Evolutionary conservation across 2,329 filamentous ascomycete genomes (phyloP).

Genomic region (Fusarium marasasianum): DNA sequence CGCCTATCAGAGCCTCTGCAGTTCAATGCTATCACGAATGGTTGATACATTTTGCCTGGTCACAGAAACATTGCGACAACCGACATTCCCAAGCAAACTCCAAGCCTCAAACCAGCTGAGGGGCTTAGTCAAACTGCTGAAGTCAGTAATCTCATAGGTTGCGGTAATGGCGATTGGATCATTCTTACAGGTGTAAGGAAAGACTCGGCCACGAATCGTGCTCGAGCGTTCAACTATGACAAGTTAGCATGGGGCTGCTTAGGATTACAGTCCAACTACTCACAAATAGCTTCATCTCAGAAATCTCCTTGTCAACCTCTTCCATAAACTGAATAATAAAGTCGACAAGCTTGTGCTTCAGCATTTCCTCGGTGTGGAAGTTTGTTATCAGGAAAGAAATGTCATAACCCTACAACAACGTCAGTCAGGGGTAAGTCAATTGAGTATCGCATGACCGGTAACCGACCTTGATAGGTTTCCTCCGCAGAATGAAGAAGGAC

Average conservation of each 20-base stretch:
- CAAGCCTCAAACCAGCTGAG: conserved; percentile 35
- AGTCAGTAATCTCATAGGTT: conserved; percentile 10
- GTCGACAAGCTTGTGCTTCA: conserved; percentile 98
- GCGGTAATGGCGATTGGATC: background rate
- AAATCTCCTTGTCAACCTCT: conserved; percentile 99
- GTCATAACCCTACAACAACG: conserved; percentile 80
- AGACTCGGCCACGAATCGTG: conserved; percentile 97
- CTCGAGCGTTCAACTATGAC: conserved; percentile 87
- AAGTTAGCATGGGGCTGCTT: conserved; percentile 22
- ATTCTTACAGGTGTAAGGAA: conserved; percentile 87
- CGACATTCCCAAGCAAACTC: conserved; percentile 26
- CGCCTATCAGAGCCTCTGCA: conserved; percentile 6
- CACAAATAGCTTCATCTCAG: conserved; percentile 99
- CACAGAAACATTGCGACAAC: conserved; percentile 22
- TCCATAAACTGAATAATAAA: conserved; percentile 99
- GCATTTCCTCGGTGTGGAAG: conserved; percentile 97
- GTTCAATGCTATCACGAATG: conserved; percentile 20
- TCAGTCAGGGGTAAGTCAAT: conserved; percentile 26
- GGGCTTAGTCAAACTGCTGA: conserved; percentile 48
- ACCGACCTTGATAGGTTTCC: conserved; percentile 91
- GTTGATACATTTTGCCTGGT: conserved; percentile 17
- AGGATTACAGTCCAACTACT: conserved; percentile 49
- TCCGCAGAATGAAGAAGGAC: conserved; percentile 93
- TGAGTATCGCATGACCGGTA: background rate
- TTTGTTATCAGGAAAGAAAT: conserved; percentile 99